phyloP scores from a whole-genome alignment of 345 rosid species.

The Heritiera littoralis region DNA sequence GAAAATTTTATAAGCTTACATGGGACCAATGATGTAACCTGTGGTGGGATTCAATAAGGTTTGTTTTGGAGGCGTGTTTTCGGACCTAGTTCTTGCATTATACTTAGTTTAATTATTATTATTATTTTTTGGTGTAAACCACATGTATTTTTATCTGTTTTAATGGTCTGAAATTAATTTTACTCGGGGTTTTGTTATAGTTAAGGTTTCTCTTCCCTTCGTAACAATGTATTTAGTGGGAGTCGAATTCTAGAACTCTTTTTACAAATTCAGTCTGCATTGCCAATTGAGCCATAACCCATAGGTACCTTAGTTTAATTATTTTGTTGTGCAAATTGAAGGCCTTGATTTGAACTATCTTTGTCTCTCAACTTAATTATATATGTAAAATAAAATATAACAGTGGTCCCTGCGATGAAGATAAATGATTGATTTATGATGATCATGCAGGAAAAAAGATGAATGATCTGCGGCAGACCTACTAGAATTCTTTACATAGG shows the following conservation, averaged over 20 bases:
- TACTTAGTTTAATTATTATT: no score
- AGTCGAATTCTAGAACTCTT: no score
- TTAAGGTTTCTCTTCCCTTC: no score
- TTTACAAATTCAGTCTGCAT: no score
- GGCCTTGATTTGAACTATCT: not conserved
- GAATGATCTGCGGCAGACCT: not conserved
- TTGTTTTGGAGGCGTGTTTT: not conserved
- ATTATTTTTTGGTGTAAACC: no score
- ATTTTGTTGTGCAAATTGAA: not conserved
- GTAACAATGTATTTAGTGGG: no score
- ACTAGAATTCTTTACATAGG: not conserved
- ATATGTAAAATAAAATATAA: no score
- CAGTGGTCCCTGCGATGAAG: not conserved
- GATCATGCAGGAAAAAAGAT: not conserved
- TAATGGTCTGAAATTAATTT: no score
- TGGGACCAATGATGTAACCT: not conserved
- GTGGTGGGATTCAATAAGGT: not conserved
- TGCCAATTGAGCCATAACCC: no score
- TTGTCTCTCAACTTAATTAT: not conserved
- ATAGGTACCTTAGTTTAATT: no score
- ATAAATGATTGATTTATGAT: not conserved
- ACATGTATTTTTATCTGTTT: no score
- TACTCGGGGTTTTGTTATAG: no score
- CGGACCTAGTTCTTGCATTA: not conserved
- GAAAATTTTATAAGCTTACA: not conserved